phyloP scores from a whole-genome alignment of 192 early-diverging fungal species.

The Coemansia pectinata region DNA sequence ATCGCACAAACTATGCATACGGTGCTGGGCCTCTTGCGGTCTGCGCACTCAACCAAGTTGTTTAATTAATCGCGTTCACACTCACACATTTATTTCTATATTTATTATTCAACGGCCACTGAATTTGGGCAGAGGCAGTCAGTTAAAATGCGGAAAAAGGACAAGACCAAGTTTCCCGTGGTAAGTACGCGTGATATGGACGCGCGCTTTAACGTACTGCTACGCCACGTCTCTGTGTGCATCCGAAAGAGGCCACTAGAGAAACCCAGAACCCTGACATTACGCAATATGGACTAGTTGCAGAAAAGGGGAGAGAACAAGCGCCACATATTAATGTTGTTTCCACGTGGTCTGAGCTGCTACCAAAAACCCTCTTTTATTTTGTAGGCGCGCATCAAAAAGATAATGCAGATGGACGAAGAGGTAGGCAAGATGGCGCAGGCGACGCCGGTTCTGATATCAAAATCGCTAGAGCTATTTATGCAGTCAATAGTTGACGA shows the following conservation, averaged over 20 bases:
- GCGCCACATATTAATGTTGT: background rate
- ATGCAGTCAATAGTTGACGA: constrained; percentile 91
- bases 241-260: background rate
- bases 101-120: background rate
- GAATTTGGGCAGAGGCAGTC: background rate
- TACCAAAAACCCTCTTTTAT: background rate
- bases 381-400: constrained; percentile 94
- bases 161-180: constrained; percentile 92
- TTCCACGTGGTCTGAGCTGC: background rate
- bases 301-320: background rate
- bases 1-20: constrained; percentile 3
- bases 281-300: background rate
- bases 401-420: constrained; percentile 99
- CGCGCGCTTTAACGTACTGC: background rate
- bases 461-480: constrained; percentile 87
- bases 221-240: background rate
- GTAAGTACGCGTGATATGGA: constrained; percentile 57
- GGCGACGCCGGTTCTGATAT: constrained; percentile 94
- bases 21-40: background rate
- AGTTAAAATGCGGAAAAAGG: constrained; percentile 76
- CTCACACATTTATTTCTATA: background rate
- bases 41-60: background rate
- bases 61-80: background rate
- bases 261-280: background rate
- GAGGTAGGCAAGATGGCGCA: constrained; percentile 99